Evolutionary conservation across 306 rosid genomes (phyloP).

Genomic region (Sicyos baderoa): DNA sequence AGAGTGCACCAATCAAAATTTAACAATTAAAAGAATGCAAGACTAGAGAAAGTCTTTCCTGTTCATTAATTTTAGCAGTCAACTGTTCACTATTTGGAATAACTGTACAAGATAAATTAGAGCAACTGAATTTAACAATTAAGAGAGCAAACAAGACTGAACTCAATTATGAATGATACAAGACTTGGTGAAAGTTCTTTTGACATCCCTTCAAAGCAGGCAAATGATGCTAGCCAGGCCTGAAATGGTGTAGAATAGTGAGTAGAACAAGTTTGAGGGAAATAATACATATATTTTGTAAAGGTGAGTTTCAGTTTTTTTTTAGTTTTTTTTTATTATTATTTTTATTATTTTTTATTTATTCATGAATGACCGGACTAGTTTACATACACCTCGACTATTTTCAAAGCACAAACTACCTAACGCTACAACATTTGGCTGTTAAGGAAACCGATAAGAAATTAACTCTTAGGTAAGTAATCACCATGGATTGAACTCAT

Average conservation of each 20-base stretch:
- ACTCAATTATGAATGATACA: neutral
- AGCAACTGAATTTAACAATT: neutral
- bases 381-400: too few relatives aligned
- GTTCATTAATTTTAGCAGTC: neutral
- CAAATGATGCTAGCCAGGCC: neutral
- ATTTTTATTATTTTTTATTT: too few relatives aligned
- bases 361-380: too few relatives aligned
- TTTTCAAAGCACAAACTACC: too few relatives aligned
- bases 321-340: too few relatives aligned
- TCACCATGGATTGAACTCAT: too few relatives aligned
- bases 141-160: neutral
- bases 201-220: neutral
- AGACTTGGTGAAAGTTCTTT: neutral
- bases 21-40: neutral
- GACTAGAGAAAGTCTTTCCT: neutral
- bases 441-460: too few relatives aligned
- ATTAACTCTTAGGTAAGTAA: too few relatives aligned
- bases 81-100: neutral
- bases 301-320: neutral
- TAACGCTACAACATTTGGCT: too few relatives aligned
- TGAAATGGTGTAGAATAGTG: conserved; percentile 4
- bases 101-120: neutral
- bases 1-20: neutral
- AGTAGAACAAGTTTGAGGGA: neutral
- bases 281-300: neutral